A percentile compares a stretch with the other conserved stretches of the same genome.
Evolutionary conservation across 1,284 basidiomycete genomes (phyloP).

Genomic region (Boletus coffeatus): DNA sequence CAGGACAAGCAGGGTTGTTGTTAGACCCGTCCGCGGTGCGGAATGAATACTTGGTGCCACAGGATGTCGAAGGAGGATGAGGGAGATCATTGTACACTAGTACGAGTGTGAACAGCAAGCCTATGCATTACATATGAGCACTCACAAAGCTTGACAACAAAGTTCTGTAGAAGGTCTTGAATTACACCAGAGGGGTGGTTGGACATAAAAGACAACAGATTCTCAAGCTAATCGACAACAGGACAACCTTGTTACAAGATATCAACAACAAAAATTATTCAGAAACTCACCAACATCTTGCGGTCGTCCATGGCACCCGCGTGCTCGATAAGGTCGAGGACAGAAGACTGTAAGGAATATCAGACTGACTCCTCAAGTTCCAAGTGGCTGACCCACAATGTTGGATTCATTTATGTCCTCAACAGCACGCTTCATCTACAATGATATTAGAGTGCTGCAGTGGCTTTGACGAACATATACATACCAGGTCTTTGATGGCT

Average conservation of each 20-base stretch:
- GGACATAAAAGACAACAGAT: slow-evolving; percentile 58
- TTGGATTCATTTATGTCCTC: slow-evolving; percentile 30
- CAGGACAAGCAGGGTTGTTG: slow-evolving; percentile 68
- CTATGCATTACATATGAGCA: slow-evolving; percentile 7
- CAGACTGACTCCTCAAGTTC: not conserved
- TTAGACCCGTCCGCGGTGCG: slow-evolving; percentile 67
- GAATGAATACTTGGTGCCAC: slow-evolving; percentile 59
- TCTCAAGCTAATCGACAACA: slow-evolving; percentile 50
- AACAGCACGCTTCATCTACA: slow-evolving; percentile 24
- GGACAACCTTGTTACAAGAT: not conserved
- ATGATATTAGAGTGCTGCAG: not conserved
- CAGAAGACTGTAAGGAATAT: slow-evolving; percentile 36
- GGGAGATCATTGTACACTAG: slow-evolving; percentile 73
- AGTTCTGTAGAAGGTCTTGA: slow-evolving; percentile 43
- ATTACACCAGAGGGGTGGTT: slow-evolving; percentile 48
- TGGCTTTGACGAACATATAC: not conserved
- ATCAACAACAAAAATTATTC: not conserved
- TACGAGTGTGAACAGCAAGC: slow-evolving; percentile 4
- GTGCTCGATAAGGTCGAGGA: slow-evolving; percentile 53
- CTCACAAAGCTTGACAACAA: slow-evolving; percentile 54
- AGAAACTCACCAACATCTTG: slow-evolving; percentile 39
- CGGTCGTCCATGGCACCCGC: slow-evolving; percentile 62
- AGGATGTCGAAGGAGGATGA: slow-evolving; percentile 66
- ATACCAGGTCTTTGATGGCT: slow-evolving; percentile 31
- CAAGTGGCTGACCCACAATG: slow-evolving; percentile 14